These are phyloP conservation scores for Wakefieldia striispora DNA, from an alignment of 768 basidiomycete genomes.

Conservation along the genomic window DNA sequence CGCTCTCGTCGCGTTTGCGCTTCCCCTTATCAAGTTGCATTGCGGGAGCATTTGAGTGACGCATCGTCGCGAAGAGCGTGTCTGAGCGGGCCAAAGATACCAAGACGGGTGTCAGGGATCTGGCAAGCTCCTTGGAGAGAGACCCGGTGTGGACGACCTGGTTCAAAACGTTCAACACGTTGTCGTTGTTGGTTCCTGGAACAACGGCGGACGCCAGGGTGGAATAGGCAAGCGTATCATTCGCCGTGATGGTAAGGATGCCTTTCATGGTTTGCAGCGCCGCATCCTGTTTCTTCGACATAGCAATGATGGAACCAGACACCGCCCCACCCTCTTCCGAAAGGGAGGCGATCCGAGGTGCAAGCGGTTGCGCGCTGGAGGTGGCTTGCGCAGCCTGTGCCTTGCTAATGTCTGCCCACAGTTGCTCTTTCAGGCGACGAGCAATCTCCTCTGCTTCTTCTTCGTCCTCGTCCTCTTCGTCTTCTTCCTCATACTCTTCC, in stretches of 20 bases:
- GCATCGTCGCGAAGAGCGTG: conserved; percentile 59
- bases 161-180: conserved; percentile 55
- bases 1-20: conserved; percentile 62
- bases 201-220: conserved; percentile 53
- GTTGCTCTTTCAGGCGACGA: conserved; percentile 67
- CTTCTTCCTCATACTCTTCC: conserved; percentile 45
- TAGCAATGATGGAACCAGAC: conserved; percentile 7
- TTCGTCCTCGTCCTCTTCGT: conserved; percentile 52
- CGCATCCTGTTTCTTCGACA: conserved; percentile 51
- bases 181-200: conserved; percentile 42
- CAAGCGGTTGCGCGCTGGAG: conserved; percentile 17
- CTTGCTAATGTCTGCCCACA: conserved; percentile 74
- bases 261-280: conserved; percentile 63
- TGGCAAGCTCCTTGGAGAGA: conserved; percentile 53
- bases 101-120: conserved; percentile 58
- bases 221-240: conserved; percentile 53
- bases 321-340: conserved; percentile 8
- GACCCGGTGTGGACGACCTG: conserved; percentile 45
- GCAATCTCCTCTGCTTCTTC: conserved; percentile 77
- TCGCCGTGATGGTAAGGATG: conserved; percentile 56
- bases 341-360: neutral
- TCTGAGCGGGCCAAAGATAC: conserved; percentile 66
- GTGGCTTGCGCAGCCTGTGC: conserved; percentile 46
- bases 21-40: conserved; percentile 71
- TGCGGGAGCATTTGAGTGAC: conserved; percentile 60